These are phyloP conservation scores for Thymus mandschuricus DNA, from an alignment of 257 asterid species.

Conservation along the genomic window DNA sequence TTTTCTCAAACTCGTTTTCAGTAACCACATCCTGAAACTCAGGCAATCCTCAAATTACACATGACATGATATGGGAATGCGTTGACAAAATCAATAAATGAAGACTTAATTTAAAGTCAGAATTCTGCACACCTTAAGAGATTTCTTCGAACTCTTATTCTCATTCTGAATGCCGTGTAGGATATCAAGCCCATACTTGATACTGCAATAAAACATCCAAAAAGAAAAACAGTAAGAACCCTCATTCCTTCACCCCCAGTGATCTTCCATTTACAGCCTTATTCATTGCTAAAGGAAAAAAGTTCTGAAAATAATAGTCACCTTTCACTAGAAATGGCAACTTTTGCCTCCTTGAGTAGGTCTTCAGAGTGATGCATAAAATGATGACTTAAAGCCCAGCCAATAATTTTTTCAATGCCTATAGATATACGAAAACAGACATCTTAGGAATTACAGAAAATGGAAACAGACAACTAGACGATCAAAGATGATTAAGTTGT, in stretches of 20 bases:
- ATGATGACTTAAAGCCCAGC: conserved; percentile 92
- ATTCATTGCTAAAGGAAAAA: conserved; percentile 18
- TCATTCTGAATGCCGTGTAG: conserved; percentile 76
- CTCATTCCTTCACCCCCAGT: conserved; percentile 8
- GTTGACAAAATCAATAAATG: conserved; percentile 24
- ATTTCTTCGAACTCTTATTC: conserved; percentile 69
- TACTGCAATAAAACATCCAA: conserved; percentile 48
- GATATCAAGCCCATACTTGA: conserved; percentile 70
- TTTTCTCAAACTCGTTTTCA: conserved; percentile 86
- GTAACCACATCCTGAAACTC: conserved; percentile 78
- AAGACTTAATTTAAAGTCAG: conserved; percentile 18
- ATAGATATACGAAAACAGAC: conserved; percentile 35
- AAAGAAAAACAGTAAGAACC: conserved; percentile 36
- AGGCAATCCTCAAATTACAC: conserved; percentile 23
- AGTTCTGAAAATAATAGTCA: conserved; percentile 21
- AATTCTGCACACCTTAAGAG: conserved; percentile 65
- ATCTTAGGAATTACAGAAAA: conserved; percentile 27
- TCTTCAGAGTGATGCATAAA: conserved; percentile 65
- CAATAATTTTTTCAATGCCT: conserved; percentile 77
- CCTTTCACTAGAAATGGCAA: conserved; percentile 69
- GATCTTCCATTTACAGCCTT: conserved; percentile 15
- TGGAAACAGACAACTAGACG: conserved; percentile 16
- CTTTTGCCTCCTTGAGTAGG: conserved; percentile 51
- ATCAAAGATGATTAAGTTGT: conserved; percentile 26
- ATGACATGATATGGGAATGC: conserved; percentile 21